Percentiles rank a stretch among this genome's conserved stretches.
phyloP scores from a whole-genome alignment of 148 eudicot genomes.

The Rhododendron kiyosumense region DNA sequence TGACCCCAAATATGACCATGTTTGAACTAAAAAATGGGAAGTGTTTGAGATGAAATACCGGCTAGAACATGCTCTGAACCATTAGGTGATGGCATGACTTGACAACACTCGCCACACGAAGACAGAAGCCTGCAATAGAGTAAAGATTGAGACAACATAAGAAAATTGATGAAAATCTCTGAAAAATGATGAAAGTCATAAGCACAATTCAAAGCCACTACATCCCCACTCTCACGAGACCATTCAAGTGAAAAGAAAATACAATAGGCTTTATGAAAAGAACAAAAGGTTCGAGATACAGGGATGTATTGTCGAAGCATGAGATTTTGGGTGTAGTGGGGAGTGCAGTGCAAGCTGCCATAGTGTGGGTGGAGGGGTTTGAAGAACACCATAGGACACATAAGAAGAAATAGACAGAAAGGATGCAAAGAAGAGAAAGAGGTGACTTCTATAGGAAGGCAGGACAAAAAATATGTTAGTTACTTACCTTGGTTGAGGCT shows the following conservation, averaged over 20 bases:
- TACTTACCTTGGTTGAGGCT: too few relatives aligned
- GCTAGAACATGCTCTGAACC: slow-evolving; percentile 31
- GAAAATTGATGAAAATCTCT: neutral
- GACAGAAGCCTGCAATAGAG: neutral
- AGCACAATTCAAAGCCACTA: neutral
- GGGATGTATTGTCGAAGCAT: neutral
- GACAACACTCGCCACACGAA: slow-evolving; percentile 35
- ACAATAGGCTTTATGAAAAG: neutral
- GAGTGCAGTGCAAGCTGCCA: too few relatives aligned
- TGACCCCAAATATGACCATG: neutral
- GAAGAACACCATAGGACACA: too few relatives aligned
- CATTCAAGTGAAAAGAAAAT: neutral
- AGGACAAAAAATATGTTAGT: too few relatives aligned
- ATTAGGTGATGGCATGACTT: slow-evolving; percentile 20
- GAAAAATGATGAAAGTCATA: neutral
- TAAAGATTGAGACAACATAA: neutral
- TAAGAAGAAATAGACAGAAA: too few relatives aligned
- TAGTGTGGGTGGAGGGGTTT: too few relatives aligned
- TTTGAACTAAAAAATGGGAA: neutral
- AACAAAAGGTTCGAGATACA: neutral
- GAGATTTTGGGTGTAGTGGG: neutral
- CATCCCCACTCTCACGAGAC: neutral
- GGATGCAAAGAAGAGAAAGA: too few relatives aligned
- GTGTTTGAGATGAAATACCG: slow-evolving; percentile 11
- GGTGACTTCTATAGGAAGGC: too few relatives aligned